Evolutionary conservation across 176 grass and related monocot species (phyloP), one percentile per base, ranked within the genome.

Genomic region (Aegilops longissima): DNA sequence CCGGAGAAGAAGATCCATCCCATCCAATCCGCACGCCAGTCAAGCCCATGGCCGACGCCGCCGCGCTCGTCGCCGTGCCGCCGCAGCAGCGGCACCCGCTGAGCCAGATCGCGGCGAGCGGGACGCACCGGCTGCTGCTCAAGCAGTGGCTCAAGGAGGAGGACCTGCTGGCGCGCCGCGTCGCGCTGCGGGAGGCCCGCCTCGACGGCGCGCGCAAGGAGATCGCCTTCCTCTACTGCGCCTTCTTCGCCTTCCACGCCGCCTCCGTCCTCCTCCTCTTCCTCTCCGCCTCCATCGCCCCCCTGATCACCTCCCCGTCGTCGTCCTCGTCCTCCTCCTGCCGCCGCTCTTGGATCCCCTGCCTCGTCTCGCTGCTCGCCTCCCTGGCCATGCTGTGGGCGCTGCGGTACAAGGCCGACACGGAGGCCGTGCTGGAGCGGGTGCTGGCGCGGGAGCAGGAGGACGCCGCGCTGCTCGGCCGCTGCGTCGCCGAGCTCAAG

Each of bases 141-240:
- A 95, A 98, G 86, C 93, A 95, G 70, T 98, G 95, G 93, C 64
- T 95, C 10, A 98, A 95, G 89, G 93, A 95, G 86, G 89, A 95
- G 88, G 91, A 95, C 66, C 85, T 93, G 77, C 86, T 98, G 51
- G 82, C 88, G 33, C 91, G 83, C 29, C 95, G 93, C 83, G 85
- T 98, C 77, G 86, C 93, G 77, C 95, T 98, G 83, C 86, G 88
- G 68, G 96, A 98, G 89, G 85, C 84, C 9, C 93, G 93, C 80
- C 82, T 95, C 35, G 91, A 95, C 64, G 90, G 90, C 17, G 88
- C 89, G 0, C 88, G 91, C 30, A 91, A 88, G 34, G 93, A 98
- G 92, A 89, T 91, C 88, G 78, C 90, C 61, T 90, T 89, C 80
- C 93, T 95, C 83, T 98, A 87, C 93, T 95, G 93, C 83, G 86